Evolutionary conservation across 345 rosid species (phyloP).

Genomic region (Populus davidiana): DNA sequence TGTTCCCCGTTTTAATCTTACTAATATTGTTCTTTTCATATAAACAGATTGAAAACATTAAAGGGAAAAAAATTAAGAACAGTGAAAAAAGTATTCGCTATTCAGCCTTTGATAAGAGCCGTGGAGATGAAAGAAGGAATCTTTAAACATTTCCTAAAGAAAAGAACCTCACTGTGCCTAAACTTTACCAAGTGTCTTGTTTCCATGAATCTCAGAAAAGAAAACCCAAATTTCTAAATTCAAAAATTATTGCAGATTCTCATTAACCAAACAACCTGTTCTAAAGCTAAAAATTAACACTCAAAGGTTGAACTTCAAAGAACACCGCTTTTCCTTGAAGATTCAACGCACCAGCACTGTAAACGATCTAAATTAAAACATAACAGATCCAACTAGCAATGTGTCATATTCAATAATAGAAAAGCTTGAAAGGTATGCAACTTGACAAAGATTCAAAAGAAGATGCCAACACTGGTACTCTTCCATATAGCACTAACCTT

Average conservation of each 20-base stretch:
- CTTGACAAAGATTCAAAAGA: not conserved
- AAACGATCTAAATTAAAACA: slow-evolving; percentile 2
- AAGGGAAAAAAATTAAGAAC: not conserved
- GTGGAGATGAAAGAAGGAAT: not conserved
- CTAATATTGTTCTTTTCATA: not conserved
- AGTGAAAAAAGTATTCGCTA: not conserved
- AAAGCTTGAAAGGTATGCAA: not conserved
- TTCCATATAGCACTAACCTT: slow-evolving; percentile 52
- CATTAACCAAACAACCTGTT: slow-evolving; percentile 16
- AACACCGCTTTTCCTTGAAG: not conserved
- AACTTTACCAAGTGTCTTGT: not conserved
- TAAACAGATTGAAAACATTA: not conserved
- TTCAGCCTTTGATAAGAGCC: not conserved
- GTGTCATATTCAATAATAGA: not conserved
- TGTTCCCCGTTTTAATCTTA: not conserved
- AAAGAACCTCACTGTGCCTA: not conserved
- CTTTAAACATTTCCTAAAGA: not conserved
- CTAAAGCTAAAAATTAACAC: not conserved
- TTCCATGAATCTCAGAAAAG: not conserved
- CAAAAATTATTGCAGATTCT: slow-evolving; percentile 14
- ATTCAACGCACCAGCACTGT: not conserved
- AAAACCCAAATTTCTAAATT: slow-evolving; percentile 3
- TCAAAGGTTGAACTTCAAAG: not conserved
- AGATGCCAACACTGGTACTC: not conserved
- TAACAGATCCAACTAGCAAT: slow-evolving; percentile 20